A percentile compares a stretch with the other conserved stretches of the same genome.
Evolutionary conservation across 2,329 filamentous ascomycete genomes (phyloP).

Genomic region (Amphichorda felina): DNA sequence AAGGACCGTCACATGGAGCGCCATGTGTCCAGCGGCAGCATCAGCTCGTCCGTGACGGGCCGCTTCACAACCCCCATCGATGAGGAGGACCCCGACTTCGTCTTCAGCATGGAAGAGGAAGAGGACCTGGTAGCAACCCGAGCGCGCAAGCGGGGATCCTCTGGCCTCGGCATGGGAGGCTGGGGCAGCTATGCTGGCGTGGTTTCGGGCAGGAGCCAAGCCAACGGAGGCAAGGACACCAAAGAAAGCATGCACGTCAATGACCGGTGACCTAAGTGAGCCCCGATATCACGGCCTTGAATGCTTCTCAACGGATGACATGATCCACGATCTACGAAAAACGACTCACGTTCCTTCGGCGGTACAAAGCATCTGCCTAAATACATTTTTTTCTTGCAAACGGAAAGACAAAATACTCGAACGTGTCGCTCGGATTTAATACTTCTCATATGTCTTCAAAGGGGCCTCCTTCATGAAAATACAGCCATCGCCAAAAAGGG

Average conservation of each 20-base stretch:
- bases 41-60: slow-evolving; percentile 39
- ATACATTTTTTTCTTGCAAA: background rate
- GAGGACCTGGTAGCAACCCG: slow-evolving; percentile 34
- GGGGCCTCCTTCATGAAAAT: background rate
- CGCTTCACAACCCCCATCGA: slow-evolving; percentile 54
- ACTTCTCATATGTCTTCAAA: background rate
- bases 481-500: background rate
- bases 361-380: background rate
- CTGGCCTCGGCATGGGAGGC: slow-evolving; percentile 24
- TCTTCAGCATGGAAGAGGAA: slow-evolving; percentile 55
- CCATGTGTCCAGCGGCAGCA: slow-evolving; percentile 47
- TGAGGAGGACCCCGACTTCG: slow-evolving; percentile 51
- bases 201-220: slow-evolving; percentile 11
- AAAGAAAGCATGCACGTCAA: slow-evolving; percentile 15
- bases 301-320: background rate
- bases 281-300: background rate
- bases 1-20: slow-evolving; percentile 35
- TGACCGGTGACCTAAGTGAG: slow-evolving; percentile 19
- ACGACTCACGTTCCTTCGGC: background rate
- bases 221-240: slow-evolving; percentile 10
- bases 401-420: slow-evolving; percentile 1
- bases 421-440: background rate
- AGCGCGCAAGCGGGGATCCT: slow-evolving; percentile 36
- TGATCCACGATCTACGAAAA: background rate
- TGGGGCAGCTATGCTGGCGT: slow-evolving; percentile 27